Evolutionary conservation across 2,329 filamentous ascomycete genomes (phyloP), one percentile per base, ranked within the genome.

Genomic region (Hypocrella siamensis): DNA sequence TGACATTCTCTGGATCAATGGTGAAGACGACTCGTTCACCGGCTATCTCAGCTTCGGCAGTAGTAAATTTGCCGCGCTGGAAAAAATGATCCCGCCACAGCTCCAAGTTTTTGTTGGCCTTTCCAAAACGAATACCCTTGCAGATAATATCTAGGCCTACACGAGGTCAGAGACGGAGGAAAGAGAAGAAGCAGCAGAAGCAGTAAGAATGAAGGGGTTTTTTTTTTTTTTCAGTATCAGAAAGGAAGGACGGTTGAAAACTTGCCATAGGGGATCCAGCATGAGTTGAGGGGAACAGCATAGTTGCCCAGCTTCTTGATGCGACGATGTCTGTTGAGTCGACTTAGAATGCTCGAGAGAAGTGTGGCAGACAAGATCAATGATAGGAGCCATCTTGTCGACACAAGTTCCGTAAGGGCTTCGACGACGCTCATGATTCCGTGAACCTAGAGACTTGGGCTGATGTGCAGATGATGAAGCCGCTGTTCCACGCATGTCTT

Each of bases 21-120:
- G 67, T 72, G 29, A 61, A 46, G 34, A 70, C 46, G 35, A 62
- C 25, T 18, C 40, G 32, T 22, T 44, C 39, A 19, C 34, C 35
- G 36, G 92, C 52, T 16, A 78, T 52, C n/a, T 80, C 61, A 9
- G 58, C 51, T 53, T 88, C 80, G 25, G 65, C 56, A 0, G 80
- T 86, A 42, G 63, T 74, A 19, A 54, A 48, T 28, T 40, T 38
- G 4, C 54, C 45, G 12, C 53, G 51, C 7, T 40, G 30, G 14
- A 43, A 44, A 44, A 85, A 68, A 32, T 63, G 52, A 2, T 51
- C 36, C 6, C 57, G 41, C 77, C 80, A 92, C 37, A 69, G 59
- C 28, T 75, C 63, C 19, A 77, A 57, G 37, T 75, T 75, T 28
- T 60, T 52, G 46, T 84, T 56, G 1, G 53, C 46, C 30, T 61